Percentiles rank a stretch among this genome's conserved stretches.
Evolutionary conservation across 768 basidiomycete species (phyloP).

Genomic region (Steccherinum ochraceum): DNA sequence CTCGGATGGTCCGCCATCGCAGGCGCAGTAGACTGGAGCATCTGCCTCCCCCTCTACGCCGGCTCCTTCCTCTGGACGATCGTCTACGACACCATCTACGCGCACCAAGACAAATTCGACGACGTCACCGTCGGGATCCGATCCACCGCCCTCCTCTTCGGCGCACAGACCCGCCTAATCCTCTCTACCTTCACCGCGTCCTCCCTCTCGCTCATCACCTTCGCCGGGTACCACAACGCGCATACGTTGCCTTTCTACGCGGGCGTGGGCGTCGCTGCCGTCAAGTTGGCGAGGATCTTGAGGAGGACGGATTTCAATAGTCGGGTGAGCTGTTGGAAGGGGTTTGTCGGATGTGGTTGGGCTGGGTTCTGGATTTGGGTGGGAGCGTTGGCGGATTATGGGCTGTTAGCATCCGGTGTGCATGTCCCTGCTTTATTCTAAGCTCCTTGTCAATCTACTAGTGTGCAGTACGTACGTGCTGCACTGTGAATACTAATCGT

Average conservation of each 20-base stretch:
- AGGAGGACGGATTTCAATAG: slow-evolving; percentile 68
- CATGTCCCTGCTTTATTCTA: background rate
- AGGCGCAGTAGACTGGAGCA: slow-evolving; percentile 71
- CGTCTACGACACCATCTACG: slow-evolving; percentile 96
- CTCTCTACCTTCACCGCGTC: slow-evolving; percentile 68
- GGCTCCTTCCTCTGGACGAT: slow-evolving; percentile 92
- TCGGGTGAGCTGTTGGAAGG: slow-evolving; percentile 81
- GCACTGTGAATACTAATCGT: too few relatives aligned
- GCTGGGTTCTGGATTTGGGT: slow-evolving; percentile 84
- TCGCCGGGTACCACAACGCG: slow-evolving; percentile 74
- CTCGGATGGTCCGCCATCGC: slow-evolving; percentile 95
- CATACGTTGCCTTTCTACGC: slow-evolving; percentile 77
- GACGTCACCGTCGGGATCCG: slow-evolving; percentile 85
- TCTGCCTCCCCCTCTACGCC: slow-evolving; percentile 84
- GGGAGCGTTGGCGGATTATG: slow-evolving; percentile 71
- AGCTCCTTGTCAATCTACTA: too few relatives aligned
- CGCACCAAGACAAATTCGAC: slow-evolving; percentile 94
- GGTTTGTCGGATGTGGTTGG: slow-evolving; percentile 86
- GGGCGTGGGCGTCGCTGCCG: slow-evolving; percentile 64
- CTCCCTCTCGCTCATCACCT: slow-evolving; percentile 66
- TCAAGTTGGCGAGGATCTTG: slow-evolving; percentile 76
- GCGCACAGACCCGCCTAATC: slow-evolving; percentile 65
- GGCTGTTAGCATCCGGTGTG: slow-evolving; percentile 11
- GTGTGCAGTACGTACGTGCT: too few relatives aligned
- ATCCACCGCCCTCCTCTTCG: slow-evolving; percentile 92